Conservation (phyloP, 1,139 yeast genomes). For the Candida pseudoviswanathii region DNA sequence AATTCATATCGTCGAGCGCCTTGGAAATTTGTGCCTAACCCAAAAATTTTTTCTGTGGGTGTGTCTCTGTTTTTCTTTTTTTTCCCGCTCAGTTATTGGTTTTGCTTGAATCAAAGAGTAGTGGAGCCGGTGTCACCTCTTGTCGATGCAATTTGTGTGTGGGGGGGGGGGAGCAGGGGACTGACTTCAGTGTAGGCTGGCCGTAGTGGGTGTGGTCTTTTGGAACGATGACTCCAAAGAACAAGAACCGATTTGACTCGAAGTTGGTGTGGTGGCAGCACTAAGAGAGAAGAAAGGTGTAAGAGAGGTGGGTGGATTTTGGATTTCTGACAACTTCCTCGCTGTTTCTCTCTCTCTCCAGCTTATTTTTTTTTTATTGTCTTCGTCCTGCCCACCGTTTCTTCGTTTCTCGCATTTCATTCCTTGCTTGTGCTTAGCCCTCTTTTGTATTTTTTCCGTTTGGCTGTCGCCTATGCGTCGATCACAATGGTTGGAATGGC, state of each 20-base stretch:
- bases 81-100: conserved; percentile 1
- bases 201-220: background rate
- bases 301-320: background rate
- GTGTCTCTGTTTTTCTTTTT: background rate
- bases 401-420: background rate
- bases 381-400: background rate
- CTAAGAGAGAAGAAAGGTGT: background rate
- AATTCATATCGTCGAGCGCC: background rate
- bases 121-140: background rate
- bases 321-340: background rate
- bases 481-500: background rate
- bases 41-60: background rate
- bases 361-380: background rate
- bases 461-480: background rate
- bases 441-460: background rate
- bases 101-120: background rate
- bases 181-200: too few relatives aligned
- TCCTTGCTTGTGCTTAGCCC: too few relatives aligned
- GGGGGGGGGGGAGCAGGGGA: too few relatives aligned
- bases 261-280: background rate
- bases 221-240: background rate
- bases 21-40: background rate
- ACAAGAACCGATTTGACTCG: background rate
- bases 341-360: background rate
- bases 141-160: too few relatives aligned